These are phyloP conservation scores for Debaryomycetaceae sp. DNA, from an alignment of 1,139 yeast species.

Conservation along the genomic window DNA sequence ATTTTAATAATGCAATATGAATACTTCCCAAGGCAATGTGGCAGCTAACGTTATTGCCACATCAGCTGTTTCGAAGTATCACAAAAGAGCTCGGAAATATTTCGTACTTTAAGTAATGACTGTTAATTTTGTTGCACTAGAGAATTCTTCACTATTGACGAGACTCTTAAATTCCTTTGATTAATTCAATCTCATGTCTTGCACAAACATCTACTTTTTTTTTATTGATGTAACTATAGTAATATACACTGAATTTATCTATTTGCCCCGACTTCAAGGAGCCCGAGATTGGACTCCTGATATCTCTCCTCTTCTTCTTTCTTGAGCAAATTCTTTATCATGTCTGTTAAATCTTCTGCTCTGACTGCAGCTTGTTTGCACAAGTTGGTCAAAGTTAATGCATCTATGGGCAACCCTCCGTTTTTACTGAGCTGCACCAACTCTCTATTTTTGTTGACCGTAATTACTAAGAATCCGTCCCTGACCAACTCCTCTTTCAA, in stretches of 20 bases:
- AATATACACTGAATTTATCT: constrained; percentile 14
- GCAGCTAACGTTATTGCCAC: not conserved
- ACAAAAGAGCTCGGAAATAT: not conserved
- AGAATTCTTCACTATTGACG: not conserved
- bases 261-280: constrained; percentile 40
- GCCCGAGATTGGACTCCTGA: constrained; percentile 23
- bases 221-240: not conserved
- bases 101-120: not conserved
- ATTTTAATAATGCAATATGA: not conserved
- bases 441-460: constrained; percentile 86
- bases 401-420: constrained; percentile 87
- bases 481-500: constrained; percentile 73
- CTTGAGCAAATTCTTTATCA: constrained; percentile 55
- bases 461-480: constrained; percentile 78
- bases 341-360: constrained; percentile 62
- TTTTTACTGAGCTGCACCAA: constrained; percentile 85
- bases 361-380: constrained; percentile 62
- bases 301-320: constrained; percentile 48
- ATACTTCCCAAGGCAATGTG: not conserved
- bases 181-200: not conserved
- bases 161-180: not conserved
- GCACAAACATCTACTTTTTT: not conserved
- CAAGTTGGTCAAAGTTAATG: constrained; percentile 64
- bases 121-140: not conserved
- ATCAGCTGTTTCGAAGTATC: not conserved